Base-by-base conservation (phyloP, 129 eudicot species). In the Cynara cardunculus region DNA sequence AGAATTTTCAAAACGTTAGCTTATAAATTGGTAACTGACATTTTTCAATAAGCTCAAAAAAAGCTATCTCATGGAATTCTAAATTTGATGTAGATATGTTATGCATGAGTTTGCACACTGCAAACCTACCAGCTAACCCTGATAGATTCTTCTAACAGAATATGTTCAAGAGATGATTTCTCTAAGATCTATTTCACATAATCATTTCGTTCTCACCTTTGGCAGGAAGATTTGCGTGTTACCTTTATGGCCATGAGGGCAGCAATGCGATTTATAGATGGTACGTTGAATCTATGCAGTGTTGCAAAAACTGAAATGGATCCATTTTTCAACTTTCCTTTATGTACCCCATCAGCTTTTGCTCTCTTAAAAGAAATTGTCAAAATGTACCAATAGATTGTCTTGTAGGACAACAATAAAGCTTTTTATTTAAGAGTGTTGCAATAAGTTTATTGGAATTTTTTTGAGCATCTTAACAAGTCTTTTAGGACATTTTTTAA, bases 191-290 rank as follows among this genome's bases (percentile, higher is more conserved):
- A 24, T 44, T 66, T 70, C 27, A 34, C 75, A 8, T 34, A 77
- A 41, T 65, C 46, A 8, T 74, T 22, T 31, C 6, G n/a, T 59
- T 83, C 65, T 77, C 62, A 61, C 75, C 24, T 77, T 71, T 71
- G 27, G 46, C 93, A 94, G 98, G 95, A 88, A 73, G 82, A 84
- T 31, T 73, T 94, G 68, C 90, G 93, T 37, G 88, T 90, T 82
- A 76, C 79, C 14, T 88, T 94, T 76, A 72, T 72, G 71, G 90
- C 96, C 31, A 72, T 81, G 75, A 81, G 81, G 74, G 97, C 91
- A 37, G 95, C 97, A 31, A 46, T 94, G 81, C 89, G 86, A 81
- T 94, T 94, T 75, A 78, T 87, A 14, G 90, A 89, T 69, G 97
- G 97, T 94, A 88, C 1, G 69, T 56, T 80, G 24, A 56, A 0